A percentile compares a stretch with the other conserved stretches of the same genome.
These are phyloP conservation scores for Fusarium chuoi DNA, from an alignment of 2,329 filamentous ascomycete genomes.

Conservation along the genomic window DNA sequence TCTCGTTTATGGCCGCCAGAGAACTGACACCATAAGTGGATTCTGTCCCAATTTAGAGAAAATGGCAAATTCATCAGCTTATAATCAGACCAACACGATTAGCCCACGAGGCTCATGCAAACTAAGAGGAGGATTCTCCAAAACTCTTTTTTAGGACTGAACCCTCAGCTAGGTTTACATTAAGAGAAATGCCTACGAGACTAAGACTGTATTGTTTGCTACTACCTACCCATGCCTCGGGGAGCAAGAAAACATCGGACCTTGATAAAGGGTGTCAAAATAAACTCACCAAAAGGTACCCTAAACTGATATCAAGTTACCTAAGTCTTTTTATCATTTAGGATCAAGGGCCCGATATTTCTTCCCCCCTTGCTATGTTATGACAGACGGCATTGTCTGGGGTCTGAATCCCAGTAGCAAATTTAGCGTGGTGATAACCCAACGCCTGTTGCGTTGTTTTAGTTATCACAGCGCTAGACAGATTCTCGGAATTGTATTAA, in stretches of 20 bases:
- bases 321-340: background rate
- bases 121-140: background rate
- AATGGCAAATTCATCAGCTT: background rate
- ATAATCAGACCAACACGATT: background rate
- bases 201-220: conserved; percentile 1
- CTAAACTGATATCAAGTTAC: background rate
- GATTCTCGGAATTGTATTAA: conserved; percentile 43
- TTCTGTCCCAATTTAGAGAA: background rate
- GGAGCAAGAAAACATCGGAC: background rate
- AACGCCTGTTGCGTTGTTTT: conserved; percentile 39
- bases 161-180: background rate
- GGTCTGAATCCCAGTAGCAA: conserved; percentile 26
- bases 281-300: no score
- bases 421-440: conserved; percentile 40
- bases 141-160: background rate
- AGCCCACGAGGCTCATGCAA: background rate
- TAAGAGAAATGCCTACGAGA: background rate
- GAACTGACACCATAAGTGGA: background rate
- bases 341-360: no score
- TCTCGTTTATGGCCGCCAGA: background rate
- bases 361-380: background rate
- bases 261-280: background rate
- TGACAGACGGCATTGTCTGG: conserved; percentile 10
- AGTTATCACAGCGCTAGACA: conserved; percentile 45
- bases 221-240: background rate